Conservation (phyloP, 176 grass and related monocot species). For the Bothriochloa decipiens region DNA sequence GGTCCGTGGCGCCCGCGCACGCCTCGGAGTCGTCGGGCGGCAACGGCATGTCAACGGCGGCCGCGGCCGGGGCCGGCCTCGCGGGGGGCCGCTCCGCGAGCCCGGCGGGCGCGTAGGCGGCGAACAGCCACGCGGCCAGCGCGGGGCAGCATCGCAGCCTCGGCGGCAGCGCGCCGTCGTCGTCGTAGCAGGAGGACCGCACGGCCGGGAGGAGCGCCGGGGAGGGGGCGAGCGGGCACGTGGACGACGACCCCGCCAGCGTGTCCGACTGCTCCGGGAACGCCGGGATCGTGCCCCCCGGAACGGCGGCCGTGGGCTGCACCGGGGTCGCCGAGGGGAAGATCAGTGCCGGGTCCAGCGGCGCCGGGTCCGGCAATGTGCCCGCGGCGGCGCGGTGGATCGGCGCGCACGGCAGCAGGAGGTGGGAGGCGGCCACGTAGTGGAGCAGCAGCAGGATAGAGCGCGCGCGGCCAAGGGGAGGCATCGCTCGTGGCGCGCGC, state of each 20-base stretch:
- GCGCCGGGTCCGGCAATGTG: constrained; percentile 47
- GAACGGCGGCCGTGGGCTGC: constrained; percentile 22
- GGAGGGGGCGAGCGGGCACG: constrained; percentile 72
- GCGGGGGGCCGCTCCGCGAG: constrained; percentile 33
- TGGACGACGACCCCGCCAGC: constrained; percentile 46
- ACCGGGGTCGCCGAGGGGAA: constrained; percentile 50
- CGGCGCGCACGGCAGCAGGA: constrained; percentile 18
- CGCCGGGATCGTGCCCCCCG: constrained; percentile 76
- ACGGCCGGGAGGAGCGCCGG: constrained; percentile 67
- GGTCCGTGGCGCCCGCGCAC: constrained; percentile 58
- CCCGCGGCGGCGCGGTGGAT: background rate
- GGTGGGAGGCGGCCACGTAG: constrained; percentile 20
- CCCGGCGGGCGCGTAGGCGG: constrained; percentile 73
- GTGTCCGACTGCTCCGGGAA: constrained; percentile 94
- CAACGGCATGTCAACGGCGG: constrained; percentile 64
- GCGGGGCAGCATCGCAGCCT: constrained; percentile 80
- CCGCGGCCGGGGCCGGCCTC: background rate
- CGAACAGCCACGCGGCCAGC: constrained; percentile 85
- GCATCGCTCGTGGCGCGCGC: constrained; percentile 33
- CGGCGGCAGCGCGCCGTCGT: constrained; percentile 25
- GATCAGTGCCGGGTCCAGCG: constrained; percentile 55
- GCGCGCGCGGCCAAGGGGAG: constrained; percentile 22
- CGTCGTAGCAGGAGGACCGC: constrained; percentile 45
- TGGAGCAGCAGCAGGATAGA: constrained; percentile 34
- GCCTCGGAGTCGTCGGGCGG: constrained; percentile 73